A percentile compares a stretch with the other conserved stretches of the same genome.
phyloP scores from a whole-genome alignment of 208 protist species.

The Leishmania arabica region DNA sequence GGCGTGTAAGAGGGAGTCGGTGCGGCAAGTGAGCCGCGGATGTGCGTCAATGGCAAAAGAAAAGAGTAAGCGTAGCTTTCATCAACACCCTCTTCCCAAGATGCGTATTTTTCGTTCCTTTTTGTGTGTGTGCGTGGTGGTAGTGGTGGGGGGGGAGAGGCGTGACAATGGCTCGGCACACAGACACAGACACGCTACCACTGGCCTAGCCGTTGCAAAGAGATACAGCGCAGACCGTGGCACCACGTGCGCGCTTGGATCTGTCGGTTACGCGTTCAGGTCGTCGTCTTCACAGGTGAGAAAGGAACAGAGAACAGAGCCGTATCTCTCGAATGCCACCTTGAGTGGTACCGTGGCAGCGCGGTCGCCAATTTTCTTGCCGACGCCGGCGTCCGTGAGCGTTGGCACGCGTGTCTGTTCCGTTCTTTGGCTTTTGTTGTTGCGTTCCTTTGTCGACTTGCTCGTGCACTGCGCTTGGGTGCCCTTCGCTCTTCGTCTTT shows the following conservation, averaged over 20 bases:
- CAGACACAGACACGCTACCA: not conserved
- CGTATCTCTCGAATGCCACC: not conserved
- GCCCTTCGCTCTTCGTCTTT: too few relatives aligned
- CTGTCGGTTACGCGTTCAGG: not conserved
- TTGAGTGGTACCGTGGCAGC: not conserved
- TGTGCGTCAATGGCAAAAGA: not conserved
- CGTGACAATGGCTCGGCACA: not conserved
- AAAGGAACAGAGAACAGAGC: not conserved
- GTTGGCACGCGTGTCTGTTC: not conserved
- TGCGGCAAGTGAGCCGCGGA: not conserved
- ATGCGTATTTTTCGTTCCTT: not conserved
- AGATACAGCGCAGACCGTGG: not conserved
- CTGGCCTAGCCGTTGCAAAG: not conserved
- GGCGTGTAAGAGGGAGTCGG: not conserved
- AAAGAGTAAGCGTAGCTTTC: not conserved
- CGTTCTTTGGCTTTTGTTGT: not conserved
- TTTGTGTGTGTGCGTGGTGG: not conserved
- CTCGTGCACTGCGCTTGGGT: too few relatives aligned
- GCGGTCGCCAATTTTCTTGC: not conserved
- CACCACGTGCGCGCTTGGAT: not conserved
- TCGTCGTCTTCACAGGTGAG: not conserved
- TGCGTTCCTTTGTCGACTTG: not conserved
- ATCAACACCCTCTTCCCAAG: not conserved
- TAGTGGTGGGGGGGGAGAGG: too few relatives aligned
- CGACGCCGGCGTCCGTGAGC: not conserved